Percentiles rank a stretch among this genome's conserved stretches.
phyloP scores from a whole-genome alignment of 768 basidiomycete species.

The Lentinula raphanica region DNA sequence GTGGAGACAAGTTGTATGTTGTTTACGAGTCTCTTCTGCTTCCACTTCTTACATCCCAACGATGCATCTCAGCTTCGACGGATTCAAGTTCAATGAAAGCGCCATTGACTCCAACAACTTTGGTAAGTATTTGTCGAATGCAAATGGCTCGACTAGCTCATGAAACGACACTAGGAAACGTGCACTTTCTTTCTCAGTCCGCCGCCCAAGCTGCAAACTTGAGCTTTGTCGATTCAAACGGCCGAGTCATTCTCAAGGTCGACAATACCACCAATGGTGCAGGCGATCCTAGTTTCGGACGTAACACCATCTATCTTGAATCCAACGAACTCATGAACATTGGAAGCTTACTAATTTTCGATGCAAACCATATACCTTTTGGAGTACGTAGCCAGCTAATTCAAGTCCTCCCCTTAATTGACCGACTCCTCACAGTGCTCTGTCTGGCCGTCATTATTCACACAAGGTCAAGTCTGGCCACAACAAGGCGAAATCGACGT shows the following conservation, averaged over 20 bases:
- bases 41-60: neutral
- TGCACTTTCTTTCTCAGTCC: slow-evolving; percentile 11
- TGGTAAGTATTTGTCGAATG: neutral
- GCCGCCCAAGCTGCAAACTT: slow-evolving; percentile 8
- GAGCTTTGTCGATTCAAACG: slow-evolving; percentile 12
- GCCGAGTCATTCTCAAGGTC: slow-evolving; percentile 18
- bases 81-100: slow-evolving; percentile 8
- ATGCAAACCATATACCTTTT: slow-evolving; percentile 11
- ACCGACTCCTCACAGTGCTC: slow-evolving; percentile 33
- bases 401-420: neutral
- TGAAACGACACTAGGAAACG: neutral
- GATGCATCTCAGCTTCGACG: neutral
- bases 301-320: slow-evolving; percentile 2
- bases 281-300: neutral
- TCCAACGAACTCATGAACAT: slow-evolving; percentile 13
- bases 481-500: slow-evolving; percentile 50
- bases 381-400: slow-evolving; percentile 5
- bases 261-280: slow-evolving; percentile 16
- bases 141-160: neutral
- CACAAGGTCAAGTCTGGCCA: slow-evolving; percentile 36
- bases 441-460: slow-evolving; percentile 48
- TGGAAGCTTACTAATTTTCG: slow-evolving; percentile 11
- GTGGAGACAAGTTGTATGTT: slow-evolving; percentile 11
- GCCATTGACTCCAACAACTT: slow-evolving; percentile 8
- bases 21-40: no score